Evolutionary conservation across 2,329 filamentous ascomycete species (phyloP), one percentile per base, ranked within the genome.

Genomic region (Fusarium zealandicum): DNA sequence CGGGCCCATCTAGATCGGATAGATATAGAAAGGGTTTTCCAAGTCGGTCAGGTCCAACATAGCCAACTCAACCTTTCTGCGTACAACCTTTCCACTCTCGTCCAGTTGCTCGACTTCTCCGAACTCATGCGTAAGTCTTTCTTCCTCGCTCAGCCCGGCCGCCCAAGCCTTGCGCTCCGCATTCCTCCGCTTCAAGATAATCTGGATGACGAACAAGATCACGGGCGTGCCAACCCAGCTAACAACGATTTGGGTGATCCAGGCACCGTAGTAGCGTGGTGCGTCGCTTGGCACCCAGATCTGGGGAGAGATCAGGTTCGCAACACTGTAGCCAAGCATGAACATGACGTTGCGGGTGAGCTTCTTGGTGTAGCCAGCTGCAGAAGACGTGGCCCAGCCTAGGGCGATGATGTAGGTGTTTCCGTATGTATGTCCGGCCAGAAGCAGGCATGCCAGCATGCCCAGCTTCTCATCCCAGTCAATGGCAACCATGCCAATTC

Each of bases 351-450:
- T 76, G 1, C 74, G 69, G 3, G 75, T 77, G 3, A 76, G 72
- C 55, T 78, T 78, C 61, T 78, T 78, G 3, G 75, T 77, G 50
- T 77, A 74, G 2, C 75, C 73, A 0, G 72, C 71, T 5, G 63
- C 59, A 1, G 55, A 58, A 1, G 72, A 72, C 1, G 71, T 73
- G 9, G 72, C 71, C 72, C 73, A 75, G 7, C 71, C 72, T 1
- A 76, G 50, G 1, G 58, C 59, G 31, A 68, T 65, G 47, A 66
- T 65, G 51, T 66, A 68, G n/a, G 61, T 63, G 17, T 63, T 62
- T 17, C 64, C 64, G 12, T 74, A 76, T 1, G 72, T 75, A 18
- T 75, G 68, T 8, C 72, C 72, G 5, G 67, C 66, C 2, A 70
- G 63, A n/a, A 69, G 48, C 13, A 70, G 50, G n/a, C 64, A 68